These are phyloP conservation scores for Ammopiptanthus mongolicus DNA, from an alignment of 306 rosid genomes.

Conservation along the genomic window DNA sequence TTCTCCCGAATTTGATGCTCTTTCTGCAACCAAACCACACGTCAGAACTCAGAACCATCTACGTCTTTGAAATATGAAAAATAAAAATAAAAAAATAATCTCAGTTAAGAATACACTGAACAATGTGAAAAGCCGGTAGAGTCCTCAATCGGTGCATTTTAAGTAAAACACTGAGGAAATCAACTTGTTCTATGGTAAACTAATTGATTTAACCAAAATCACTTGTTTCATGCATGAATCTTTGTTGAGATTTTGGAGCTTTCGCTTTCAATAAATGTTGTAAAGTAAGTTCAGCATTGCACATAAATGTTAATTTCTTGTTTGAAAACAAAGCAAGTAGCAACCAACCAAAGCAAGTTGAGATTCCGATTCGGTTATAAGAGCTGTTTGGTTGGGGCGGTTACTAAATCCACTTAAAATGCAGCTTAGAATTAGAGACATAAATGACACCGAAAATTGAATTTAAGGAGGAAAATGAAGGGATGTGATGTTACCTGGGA, in stretches of 20 bases:
- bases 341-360: background rate
- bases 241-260: constrained; percentile 7
- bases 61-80: background rate
- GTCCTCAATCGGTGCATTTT: constrained; percentile 3
- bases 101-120: background rate
- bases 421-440: constrained; percentile 14
- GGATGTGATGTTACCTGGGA: constrained; percentile 35
- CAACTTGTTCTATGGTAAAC: constrained; percentile 13
- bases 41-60: background rate
- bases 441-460: background rate
- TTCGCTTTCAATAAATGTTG: constrained; percentile 9
- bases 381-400: too few species aligned
- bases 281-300: background rate
- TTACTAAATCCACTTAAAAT: constrained; percentile 9
- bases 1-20: constrained; percentile 32
- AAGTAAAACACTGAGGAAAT: constrained; percentile 8
- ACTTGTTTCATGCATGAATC: constrained; percentile 1
- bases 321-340: background rate
- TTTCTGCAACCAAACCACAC: constrained; percentile 31
- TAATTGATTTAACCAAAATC: background rate
- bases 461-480: background rate
- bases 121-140: background rate
- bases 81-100: background rate
- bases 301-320: background rate
- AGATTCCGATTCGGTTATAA: constrained; percentile 27